Conservation (phyloP, 768 basidiomycete genomes). For the Boletus tomentosulus region DNA sequence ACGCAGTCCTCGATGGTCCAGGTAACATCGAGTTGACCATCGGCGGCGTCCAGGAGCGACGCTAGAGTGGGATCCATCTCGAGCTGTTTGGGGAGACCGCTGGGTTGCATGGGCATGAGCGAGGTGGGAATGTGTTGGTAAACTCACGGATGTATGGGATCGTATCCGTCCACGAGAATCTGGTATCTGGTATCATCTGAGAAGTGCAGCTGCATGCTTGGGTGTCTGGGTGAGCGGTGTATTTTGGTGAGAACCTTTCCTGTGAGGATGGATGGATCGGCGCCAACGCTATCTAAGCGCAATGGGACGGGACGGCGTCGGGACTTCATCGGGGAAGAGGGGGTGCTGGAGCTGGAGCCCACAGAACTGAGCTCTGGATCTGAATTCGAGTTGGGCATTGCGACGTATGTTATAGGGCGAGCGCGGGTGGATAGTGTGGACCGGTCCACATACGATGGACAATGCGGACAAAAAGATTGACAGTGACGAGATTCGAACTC, state of each 20-base stretch:
- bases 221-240: constrained; percentile 41
- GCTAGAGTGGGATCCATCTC: constrained; percentile 47
- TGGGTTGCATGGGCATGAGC: constrained; percentile 3
- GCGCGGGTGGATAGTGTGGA: background rate
- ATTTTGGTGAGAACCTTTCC: constrained; percentile 43
- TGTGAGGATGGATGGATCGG: constrained; percentile 39
- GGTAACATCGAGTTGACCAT: constrained; percentile 30
- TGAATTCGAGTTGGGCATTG: constrained; percentile 12
- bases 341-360: constrained; percentile 14
- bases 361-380: constrained; percentile 9
- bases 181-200: constrained; percentile 42
- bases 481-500: constrained; percentile 61
- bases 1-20: constrained; percentile 50
- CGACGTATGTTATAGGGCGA: constrained; percentile 1
- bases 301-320: constrained; percentile 35
- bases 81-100: constrained; percentile 54
- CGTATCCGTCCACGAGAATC: constrained; percentile 60
- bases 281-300: constrained; percentile 30
- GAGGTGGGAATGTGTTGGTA: background rate
- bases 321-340: constrained; percentile 21
- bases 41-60: constrained; percentile 38
- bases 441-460: constrained; percentile 9
- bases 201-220: constrained; percentile 45
- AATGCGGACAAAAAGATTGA: constrained; percentile 28
- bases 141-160: constrained; percentile 43